Evolutionary conservation across 805 yeast genomes (phyloP), one percentile per base, ranked within the genome.

Genomic region (Schwanniomyces occidentalis): DNA sequence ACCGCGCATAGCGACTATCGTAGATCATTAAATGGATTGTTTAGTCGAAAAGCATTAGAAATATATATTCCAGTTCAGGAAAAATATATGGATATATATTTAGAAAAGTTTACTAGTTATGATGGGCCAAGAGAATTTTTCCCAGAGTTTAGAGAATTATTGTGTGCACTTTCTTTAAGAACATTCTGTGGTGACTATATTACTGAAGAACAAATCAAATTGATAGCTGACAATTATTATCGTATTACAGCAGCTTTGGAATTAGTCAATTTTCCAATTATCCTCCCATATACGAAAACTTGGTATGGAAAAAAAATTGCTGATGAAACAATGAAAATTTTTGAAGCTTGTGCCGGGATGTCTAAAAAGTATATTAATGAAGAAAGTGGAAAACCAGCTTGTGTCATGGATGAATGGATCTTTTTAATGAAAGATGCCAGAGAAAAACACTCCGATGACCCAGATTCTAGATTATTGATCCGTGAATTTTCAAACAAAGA

Each of bases 331-430:
- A 91, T 93, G 97, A 82, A 79, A 50, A 82, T 88, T 50, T 89
- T 93, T 52, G 96, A 82, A 54, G 65, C 64, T 17, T 91, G 98
- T 71, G 95, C 99, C 12, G 88, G 75, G 48, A 77, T 71, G 78
- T 86, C 98, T 35, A 91, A 91, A 63, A 76, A 75, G 38, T 82
- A 82, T 55, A 83, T 91, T 56, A 58, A 57, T 40, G 82, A 76
- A 26, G 70, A 73, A 5, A 90, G 90, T 48, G 95, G 90, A 34
- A 64, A 74, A 42, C 87, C 95, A 37, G 73, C 76, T 32, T 89
- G 97, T 74, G 89, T 89, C 30, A 80, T 93, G 90, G 99, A 93
- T 60, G 89, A 88, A 45, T 93, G 99, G 99, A 76, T 91, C 55
- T 71, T 73, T 55, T 72, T 82, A 51, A 93, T 93, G 96, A 73